Evolutionary conservation across 1,284 basidiomycete genomes (phyloP).

Genomic region (Rhodotorula sp.): DNA sequence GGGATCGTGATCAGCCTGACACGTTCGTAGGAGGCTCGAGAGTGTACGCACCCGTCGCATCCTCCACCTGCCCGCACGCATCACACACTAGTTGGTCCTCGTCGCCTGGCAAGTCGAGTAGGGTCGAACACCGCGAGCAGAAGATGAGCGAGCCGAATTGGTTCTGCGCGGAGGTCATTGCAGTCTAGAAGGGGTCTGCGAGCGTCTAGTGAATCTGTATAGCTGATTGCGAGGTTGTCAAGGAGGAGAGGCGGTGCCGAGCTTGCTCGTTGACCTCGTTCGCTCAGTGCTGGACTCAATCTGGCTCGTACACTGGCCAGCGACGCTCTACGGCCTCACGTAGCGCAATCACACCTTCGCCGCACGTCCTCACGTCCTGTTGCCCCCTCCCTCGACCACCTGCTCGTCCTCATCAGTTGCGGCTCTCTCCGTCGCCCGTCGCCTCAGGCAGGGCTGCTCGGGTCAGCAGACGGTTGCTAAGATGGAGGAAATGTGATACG

Average conservation of each 20-base stretch:
- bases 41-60: constrained; percentile 67
- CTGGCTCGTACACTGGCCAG: too few species aligned
- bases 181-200: neutral
- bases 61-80: constrained; percentile 82
- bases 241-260: neutral
- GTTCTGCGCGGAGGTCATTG: constrained; percentile 26
- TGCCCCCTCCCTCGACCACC: too few species aligned
- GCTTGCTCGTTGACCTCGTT: neutral
- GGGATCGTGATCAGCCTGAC: neutral
- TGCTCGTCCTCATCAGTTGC: too few species aligned
- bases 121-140: constrained; percentile 85
- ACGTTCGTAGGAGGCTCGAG: too few species aligned
- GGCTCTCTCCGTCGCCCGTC: too few species aligned
- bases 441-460: too few species aligned
- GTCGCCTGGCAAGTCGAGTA: constrained; percentile 82
- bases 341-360: too few species aligned
- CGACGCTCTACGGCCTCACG: too few species aligned
- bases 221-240: neutral
- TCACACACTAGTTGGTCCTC: constrained; percentile 76
- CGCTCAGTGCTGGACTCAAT: neutral
- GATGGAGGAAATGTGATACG: too few species aligned
- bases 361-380: too few species aligned
- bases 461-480: too few species aligned
- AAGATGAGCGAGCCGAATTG: constrained; percentile 80
- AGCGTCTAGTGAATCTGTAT: neutral